Conservation (phyloP, 306 rosid genomes). For the Trichosanthes cucumerina region DNA sequence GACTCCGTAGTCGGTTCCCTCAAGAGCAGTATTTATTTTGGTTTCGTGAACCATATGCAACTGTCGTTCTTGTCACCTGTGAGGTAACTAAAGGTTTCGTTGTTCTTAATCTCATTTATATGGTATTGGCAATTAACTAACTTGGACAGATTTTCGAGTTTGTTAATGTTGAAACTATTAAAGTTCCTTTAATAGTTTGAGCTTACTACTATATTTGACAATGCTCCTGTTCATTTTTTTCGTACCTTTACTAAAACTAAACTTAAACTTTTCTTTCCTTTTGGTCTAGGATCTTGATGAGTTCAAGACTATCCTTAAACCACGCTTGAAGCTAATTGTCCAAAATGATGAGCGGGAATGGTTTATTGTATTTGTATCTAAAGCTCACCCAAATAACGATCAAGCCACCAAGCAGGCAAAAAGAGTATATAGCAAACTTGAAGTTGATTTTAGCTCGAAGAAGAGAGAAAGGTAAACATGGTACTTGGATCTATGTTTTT, state of each 20-base stretch:
- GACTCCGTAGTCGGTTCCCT: slow-evolving; percentile 93
- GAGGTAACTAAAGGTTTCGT: slow-evolving; percentile 44
- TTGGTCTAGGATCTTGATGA: slow-evolving; percentile 85
- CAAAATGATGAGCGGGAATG: slow-evolving; percentile 98
- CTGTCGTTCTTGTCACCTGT: slow-evolving; percentile 82
- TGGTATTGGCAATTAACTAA: background rate
- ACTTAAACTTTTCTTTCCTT: slow-evolving; percentile 5
- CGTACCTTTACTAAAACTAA: background rate
- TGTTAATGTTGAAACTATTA: background rate
- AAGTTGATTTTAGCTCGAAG: slow-evolving; percentile 87
- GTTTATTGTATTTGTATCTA: slow-evolving; percentile 91
- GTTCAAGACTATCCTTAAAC: slow-evolving; percentile 94
- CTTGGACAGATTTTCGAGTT: background rate
- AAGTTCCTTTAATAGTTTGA: background rate
- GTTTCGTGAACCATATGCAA: slow-evolving; percentile 95
- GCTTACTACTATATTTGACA: background rate
- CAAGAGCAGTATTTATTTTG: slow-evolving; percentile 83
- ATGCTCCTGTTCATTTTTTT: background rate
- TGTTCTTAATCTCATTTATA: slow-evolving; percentile 5
- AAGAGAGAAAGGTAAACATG: slow-evolving; percentile 82
- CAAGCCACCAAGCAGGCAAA: slow-evolving; percentile 76
- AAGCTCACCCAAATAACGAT: slow-evolving; percentile 81
- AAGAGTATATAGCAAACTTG: slow-evolving; percentile 87
- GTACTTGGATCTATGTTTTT: background rate
- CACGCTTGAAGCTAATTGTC: slow-evolving; percentile 86